phyloP scores from a whole-genome alignment of 179 eudicot species.

The Silene noctiflora region DNA sequence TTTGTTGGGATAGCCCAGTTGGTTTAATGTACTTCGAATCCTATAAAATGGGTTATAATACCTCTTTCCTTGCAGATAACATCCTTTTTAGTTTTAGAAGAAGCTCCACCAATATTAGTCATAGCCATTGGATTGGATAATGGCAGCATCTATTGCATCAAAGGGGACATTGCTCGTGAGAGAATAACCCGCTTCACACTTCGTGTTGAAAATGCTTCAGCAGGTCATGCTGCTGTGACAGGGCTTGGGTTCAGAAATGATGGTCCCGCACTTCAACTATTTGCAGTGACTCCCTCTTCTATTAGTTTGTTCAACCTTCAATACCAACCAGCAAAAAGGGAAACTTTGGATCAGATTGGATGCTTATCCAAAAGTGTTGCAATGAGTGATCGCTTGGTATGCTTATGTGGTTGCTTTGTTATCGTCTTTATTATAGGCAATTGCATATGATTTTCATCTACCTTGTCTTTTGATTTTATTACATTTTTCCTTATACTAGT shows the following conservation, averaged over 20 bases:
- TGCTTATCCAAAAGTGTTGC: constrained; percentile 57
- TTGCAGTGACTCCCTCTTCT: constrained; percentile 82
- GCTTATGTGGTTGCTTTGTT: constrained; percentile 14
- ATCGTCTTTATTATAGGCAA: background rate
- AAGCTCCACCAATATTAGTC: constrained; percentile 78
- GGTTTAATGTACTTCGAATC: constrained; percentile 11
- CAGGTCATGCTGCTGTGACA: constrained; percentile 51
- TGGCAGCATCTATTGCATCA: constrained; percentile 90
- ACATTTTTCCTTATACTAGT: background rate
- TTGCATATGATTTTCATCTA: no score
- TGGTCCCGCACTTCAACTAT: constrained; percentile 75
- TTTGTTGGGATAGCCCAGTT: background rate
- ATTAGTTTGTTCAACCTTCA: constrained; percentile 82
- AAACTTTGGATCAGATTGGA: constrained; percentile 89
- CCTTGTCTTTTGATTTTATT: background rate
- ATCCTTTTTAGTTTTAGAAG: constrained; percentile 79
- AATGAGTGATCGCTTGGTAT: constrained; percentile 87
- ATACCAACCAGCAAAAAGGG: constrained; percentile 60
- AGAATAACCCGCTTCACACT: constrained; percentile 87
- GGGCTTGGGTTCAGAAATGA: constrained; percentile 91
- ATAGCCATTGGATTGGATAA: constrained; percentile 90
- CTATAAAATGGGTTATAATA: background rate
- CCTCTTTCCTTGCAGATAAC: constrained; percentile 61
- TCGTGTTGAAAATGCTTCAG: constrained; percentile 58
- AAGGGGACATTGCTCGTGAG: constrained; percentile 97